These are phyloP conservation scores for Alternaria panax DNA, from an alignment of 2,329 filamentous ascomycete species.

Conservation along the genomic window DNA sequence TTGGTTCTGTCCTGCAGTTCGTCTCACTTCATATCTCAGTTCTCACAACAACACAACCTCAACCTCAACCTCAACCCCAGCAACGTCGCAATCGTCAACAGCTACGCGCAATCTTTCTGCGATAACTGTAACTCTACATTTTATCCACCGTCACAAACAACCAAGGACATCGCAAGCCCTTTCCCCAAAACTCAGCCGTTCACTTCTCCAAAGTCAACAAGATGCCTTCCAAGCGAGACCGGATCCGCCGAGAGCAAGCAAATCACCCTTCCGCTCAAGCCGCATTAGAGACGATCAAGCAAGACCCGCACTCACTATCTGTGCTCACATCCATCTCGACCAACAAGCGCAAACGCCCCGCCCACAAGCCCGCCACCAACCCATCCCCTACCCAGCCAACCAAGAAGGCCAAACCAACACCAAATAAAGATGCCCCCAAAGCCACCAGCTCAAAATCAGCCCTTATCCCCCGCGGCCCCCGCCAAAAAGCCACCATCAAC, in stretches of 20 bases:
- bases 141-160: background rate
- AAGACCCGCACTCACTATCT: background rate
- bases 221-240: constrained; percentile 1
- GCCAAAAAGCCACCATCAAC: constrained; percentile 18
- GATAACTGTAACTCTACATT: background rate
- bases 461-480: constrained; percentile 18
- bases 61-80: background rate
- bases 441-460: background rate
- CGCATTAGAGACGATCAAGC: background rate
- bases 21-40: background rate
- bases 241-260: background rate
- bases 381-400: background rate
- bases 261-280: too few species aligned
- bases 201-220: background rate
- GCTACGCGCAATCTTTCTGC: background rate
- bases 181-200: background rate
- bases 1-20: background rate
- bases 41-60: background rate
- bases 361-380: background rate
- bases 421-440: background rate
- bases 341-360: background rate
- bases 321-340: background rate
- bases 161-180: background rate
- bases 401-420: background rate
- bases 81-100: background rate